Conservation (phyloP, 805 yeast genomes). For the Candida jianshihensis region DNA sequence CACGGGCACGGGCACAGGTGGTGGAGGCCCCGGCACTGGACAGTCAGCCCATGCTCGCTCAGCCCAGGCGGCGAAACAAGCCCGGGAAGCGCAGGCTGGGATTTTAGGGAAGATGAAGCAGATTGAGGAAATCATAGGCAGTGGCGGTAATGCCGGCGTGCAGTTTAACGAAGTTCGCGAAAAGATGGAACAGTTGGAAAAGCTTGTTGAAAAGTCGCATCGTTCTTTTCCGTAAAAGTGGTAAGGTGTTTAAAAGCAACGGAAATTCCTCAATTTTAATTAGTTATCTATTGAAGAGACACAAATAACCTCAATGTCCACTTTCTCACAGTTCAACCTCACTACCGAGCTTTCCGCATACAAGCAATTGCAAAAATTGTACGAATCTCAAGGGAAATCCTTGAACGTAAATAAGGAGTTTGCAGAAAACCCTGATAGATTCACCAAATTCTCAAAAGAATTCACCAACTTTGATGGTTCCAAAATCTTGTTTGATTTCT, state of each 20-base stretch:
- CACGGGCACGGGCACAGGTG: conserved; percentile 6
- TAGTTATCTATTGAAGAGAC: neutral
- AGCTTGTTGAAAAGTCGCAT: conserved; percentile 28
- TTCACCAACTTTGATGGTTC: conserved; percentile 84
- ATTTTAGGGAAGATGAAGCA: conserved; percentile 5
- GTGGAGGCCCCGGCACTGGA: no score
- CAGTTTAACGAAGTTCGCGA: conserved; percentile 3
- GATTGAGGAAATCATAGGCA: neutral
- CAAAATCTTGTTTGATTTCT: conserved; percentile 86
- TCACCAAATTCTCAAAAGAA: conserved; percentile 65
- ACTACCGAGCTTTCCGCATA: conserved; percentile 78
- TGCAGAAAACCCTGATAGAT: conserved; percentile 65
- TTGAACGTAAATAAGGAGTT: conserved; percentile 72
- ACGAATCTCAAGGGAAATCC: conserved; percentile 60
- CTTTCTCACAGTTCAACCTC: conserved; percentile 35
- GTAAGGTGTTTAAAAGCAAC: neutral
- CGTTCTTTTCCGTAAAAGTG: conserved; percentile 7
- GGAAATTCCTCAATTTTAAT: neutral
- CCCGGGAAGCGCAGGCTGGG: neutral
- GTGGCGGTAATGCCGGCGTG: neutral
- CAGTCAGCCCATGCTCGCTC: no score
- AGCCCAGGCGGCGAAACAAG: no score
- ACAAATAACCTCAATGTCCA: neutral
- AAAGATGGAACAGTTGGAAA: conserved; percentile 28
- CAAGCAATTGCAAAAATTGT: conserved; percentile 66